phyloP scores from a whole-genome alignment of 2,329 filamentous ascomycete genomes.

The Raffaelea albimanens region DNA sequence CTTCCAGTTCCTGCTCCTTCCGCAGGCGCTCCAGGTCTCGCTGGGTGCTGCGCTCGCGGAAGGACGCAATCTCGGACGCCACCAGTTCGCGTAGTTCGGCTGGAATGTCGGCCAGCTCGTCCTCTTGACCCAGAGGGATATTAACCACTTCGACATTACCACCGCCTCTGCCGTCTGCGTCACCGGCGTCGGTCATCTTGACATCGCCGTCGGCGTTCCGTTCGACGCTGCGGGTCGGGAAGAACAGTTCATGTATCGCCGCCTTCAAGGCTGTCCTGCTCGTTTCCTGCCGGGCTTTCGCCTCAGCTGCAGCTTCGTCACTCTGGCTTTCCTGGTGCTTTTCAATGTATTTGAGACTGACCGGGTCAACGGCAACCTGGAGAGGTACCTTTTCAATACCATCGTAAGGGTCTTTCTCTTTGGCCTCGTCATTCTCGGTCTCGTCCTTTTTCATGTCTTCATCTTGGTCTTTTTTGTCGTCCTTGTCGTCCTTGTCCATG shows the following conservation, averaged over 20 bases:
- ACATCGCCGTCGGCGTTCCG: slow-evolving; percentile 58
- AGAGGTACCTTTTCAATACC: slow-evolving; percentile 61
- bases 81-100: slow-evolving; percentile 94
- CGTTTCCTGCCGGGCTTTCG: slow-evolving; percentile 59
- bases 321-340: slow-evolving; percentile 61
- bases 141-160: slow-evolving; percentile 83
- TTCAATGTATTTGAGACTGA: slow-evolving; percentile 76
- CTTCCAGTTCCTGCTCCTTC: slow-evolving; percentile 87
- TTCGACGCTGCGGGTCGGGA: slow-evolving; percentile 45
- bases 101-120: slow-evolving; percentile 91
- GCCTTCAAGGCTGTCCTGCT: slow-evolving; percentile 59
- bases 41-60: slow-evolving; percentile 82
- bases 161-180: too few relatives aligned
- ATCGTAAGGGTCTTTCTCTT: slow-evolving; percentile 36
- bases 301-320: slow-evolving; percentile 53
- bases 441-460: slow-evolving; percentile 24
- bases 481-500: slow-evolving; percentile 20
- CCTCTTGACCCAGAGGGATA: slow-evolving; percentile 77
- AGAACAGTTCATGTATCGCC: slow-evolving; percentile 62
- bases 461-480: slow-evolving; percentile 24
- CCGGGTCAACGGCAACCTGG: slow-evolving; percentile 69
- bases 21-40: slow-evolving; percentile 81
- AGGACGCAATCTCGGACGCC: slow-evolving; percentile 85
- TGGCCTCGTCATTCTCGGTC: slow-evolving; percentile 19
- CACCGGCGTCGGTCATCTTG: slow-evolving; percentile 62